Evolutionary conservation across 768 basidiomycete genomes (phyloP).

Genomic region (Chiua virens): DNA sequence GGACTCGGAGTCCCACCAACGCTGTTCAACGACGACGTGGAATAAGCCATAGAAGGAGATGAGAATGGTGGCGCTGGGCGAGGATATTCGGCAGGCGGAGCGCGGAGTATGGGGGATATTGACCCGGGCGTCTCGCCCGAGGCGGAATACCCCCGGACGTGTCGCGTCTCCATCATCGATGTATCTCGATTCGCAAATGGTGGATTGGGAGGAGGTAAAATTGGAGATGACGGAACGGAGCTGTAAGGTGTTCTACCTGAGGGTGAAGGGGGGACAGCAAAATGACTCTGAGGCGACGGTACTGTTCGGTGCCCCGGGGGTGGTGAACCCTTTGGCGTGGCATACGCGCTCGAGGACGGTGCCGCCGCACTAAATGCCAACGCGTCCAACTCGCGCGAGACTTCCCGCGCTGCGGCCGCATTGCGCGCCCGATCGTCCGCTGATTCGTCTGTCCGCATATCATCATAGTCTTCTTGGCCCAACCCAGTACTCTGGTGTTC

Average conservation of each 20-base stretch:
- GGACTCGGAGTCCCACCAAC: conserved; percentile 18
- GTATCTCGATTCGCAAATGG: conserved; percentile 38
- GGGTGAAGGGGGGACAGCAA: background rate
- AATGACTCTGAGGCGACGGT: conserved; percentile 1
- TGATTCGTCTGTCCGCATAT: conserved; percentile 21
- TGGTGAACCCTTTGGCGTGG: conserved; percentile 15
- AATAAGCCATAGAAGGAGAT: conserved; percentile 30
- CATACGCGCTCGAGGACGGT: conserved; percentile 13
- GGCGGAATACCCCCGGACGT: background rate
- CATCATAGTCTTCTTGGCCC: conserved; percentile 26
- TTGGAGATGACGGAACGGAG: conserved; percentile 26
- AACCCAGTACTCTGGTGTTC: conserved; percentile 5
- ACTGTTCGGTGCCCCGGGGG: conserved; percentile 7
- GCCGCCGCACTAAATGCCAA: conserved; percentile 41
- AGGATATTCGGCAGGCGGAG: conserved; percentile 49
- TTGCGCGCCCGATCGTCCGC: conserved; percentile 57
- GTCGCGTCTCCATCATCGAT: conserved; percentile 8
- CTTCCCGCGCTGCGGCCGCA: conserved; percentile 67
- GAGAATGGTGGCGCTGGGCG: conserved; percentile 35
- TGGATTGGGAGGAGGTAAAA: conserved; percentile 40
- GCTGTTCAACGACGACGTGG: conserved; percentile 34
- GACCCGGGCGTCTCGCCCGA: conserved; percentile 5
- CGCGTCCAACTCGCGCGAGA: conserved; percentile 63
- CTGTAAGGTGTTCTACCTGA: conserved; percentile 11
- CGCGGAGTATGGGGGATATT: conserved; percentile 8